phyloP scores from a whole-genome alignment of 345 rosid genomes.

The Pugionium cornutum region DNA sequence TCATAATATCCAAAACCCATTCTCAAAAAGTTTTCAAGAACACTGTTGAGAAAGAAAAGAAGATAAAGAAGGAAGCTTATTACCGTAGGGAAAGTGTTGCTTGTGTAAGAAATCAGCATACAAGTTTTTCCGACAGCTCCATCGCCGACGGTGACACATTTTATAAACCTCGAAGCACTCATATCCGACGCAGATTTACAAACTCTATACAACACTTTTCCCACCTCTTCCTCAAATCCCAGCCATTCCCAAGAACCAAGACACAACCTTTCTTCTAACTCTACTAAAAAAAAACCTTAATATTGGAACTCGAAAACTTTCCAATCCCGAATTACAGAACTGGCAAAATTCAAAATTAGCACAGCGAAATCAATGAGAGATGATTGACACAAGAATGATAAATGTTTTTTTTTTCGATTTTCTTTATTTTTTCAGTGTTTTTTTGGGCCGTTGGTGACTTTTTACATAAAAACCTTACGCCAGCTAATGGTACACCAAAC shows the following conservation, averaged over 20 bases:
- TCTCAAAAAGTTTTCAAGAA: constrained; percentile 20
- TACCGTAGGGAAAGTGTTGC: constrained; percentile 98
- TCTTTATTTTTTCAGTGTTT: neutral
- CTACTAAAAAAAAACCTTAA: constrained; percentile 9
- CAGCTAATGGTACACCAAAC: constrained; percentile 42
- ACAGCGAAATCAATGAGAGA: constrained; percentile 30
- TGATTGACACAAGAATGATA: constrained; percentile 19
- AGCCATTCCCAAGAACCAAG: constrained; percentile 36
- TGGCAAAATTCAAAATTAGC: constrained; percentile 18
- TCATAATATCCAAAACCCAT: constrained; percentile 4
- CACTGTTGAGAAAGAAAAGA: constrained; percentile 2
- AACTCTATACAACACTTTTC: neutral
- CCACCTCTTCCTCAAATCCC: constrained; percentile 19
- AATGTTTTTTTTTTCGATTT: neutral
- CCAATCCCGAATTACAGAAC: neutral
- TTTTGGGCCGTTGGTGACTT: constrained; percentile 39
- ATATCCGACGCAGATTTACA: constrained; percentile 41
- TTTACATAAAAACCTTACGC: constrained; percentile 29
- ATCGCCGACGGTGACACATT: constrained; percentile 98
- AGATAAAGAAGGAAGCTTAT: constrained; percentile 13
- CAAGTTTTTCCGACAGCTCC: constrained; percentile 97
- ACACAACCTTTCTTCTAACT: constrained; percentile 13
- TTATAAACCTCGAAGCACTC: constrained; percentile 94
- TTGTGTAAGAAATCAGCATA: constrained; percentile 90
- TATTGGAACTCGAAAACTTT: neutral